These are phyloP conservation scores for Coelastrella sp. DNA, from an alignment of 139 green algal species.

Conservation along the genomic window DNA sequence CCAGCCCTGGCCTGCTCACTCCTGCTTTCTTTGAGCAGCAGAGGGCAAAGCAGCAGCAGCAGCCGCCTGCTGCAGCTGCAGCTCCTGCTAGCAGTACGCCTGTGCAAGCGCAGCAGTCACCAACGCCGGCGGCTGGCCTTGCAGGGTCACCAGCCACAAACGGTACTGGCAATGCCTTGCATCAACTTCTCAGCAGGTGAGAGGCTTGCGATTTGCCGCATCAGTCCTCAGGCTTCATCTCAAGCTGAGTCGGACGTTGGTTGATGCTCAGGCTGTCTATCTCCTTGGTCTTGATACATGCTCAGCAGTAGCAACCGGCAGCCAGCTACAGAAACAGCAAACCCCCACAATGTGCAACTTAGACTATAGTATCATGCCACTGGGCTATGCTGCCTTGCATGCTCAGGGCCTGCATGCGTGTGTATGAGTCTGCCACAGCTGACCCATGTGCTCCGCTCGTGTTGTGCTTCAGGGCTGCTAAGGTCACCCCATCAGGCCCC, in stretches of 20 bases:
- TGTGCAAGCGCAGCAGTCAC: not conserved
- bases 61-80: not conserved
- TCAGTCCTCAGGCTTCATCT: not conserved
- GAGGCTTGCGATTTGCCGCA: not conserved
- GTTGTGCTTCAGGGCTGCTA: conserved; percentile 26
- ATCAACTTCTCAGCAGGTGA: conserved; percentile 17
- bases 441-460: not conserved
- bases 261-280: too few species aligned
- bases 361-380: too few species aligned
- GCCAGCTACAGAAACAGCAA: too few species aligned
- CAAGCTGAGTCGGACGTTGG: not conserved
- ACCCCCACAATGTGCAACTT: too few species aligned
- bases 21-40: conserved; percentile 59
- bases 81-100: not conserved
- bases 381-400: not conserved
- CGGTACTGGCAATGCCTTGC: conserved; percentile 23
- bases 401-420: not conserved
- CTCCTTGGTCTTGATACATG: too few species aligned
- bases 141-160: conserved; percentile 3
- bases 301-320: too few species aligned
- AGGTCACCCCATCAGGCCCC: conserved; percentile 6
- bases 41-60: conserved; percentile 33
- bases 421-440: not conserved
- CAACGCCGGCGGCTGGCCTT: not conserved
- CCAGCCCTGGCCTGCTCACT: conserved; percentile 56